A percentile compares a stretch with the other conserved stretches of the same genome.
Conservation (phyloP, 495 filamentous ascomycete genomes). For the Aspergillus coremiiformis region DNA sequence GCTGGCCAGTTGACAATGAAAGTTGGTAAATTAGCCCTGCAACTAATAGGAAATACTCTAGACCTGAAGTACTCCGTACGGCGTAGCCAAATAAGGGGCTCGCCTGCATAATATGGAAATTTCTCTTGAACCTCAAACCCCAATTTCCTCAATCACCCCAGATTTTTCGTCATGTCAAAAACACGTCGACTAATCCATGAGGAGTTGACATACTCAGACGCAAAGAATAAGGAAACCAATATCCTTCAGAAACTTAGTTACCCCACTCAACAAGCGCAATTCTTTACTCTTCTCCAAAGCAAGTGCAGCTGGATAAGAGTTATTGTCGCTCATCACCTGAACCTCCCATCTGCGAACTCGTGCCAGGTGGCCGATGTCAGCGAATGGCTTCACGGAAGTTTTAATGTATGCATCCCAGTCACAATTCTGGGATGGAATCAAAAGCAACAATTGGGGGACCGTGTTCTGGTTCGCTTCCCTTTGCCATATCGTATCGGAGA, state of each 20-base stretch:
- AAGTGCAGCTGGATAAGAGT: slow-evolving; percentile 14
- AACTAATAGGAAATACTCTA: no score
- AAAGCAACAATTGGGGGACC: slow-evolving; percentile 11
- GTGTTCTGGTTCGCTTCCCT: slow-evolving; percentile 30
- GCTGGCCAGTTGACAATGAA: no score
- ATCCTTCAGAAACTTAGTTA: slow-evolving; percentile 17
- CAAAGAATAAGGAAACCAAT: slow-evolving; percentile 10
- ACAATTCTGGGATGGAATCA: slow-evolving; percentile 16
- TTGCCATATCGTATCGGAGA: slow-evolving; percentile 32
- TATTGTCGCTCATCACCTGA: slow-evolving; percentile 24
- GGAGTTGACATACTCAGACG: neutral
- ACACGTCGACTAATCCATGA: neutral
- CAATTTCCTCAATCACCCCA: neutral
- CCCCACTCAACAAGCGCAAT: slow-evolving; percentile 9
- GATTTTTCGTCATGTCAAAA: neutral
- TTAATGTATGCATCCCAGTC: slow-evolving; percentile 32
- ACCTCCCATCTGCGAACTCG: slow-evolving; percentile 8
- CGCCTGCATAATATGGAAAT: neutral
- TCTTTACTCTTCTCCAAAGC: slow-evolving; percentile 12
- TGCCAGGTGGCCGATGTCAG: slow-evolving; percentile 16
- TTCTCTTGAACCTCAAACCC: neutral
- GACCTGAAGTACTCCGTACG: no score
- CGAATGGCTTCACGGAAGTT: slow-evolving; percentile 31
- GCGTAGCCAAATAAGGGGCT: no score
- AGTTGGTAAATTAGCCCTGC: no score